Conservation (phyloP, 129 eudicot species). For the Glebionis coronaria region DNA sequence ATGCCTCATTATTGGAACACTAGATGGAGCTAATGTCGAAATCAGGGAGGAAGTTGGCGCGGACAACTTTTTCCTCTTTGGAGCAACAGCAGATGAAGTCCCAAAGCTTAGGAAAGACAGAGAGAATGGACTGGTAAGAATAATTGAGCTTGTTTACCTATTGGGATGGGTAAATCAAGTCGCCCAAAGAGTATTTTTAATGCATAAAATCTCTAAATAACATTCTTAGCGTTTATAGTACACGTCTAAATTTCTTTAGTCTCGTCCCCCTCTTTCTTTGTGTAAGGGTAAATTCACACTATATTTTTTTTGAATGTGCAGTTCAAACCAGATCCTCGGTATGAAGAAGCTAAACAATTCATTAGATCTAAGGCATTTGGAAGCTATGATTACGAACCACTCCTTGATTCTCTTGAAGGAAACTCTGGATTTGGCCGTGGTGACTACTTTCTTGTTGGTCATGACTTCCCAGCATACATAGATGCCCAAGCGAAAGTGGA, state of each 20-base stretch:
- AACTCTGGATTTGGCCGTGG: slow-evolving; percentile 96
- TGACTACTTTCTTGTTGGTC: slow-evolving; percentile 95
- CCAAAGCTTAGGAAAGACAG: slow-evolving; percentile 87
- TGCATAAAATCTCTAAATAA: neutral
- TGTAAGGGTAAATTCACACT: neutral
- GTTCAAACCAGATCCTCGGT: slow-evolving; percentile 97
- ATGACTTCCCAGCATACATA: slow-evolving; percentile 89
- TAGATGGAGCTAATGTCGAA: slow-evolving; percentile 99
- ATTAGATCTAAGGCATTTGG: slow-evolving; percentile 98
- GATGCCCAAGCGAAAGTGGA: slow-evolving; percentile 85
- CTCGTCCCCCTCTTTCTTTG: neutral
- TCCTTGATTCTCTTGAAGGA: slow-evolving; percentile 93
- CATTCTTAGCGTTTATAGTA: neutral
- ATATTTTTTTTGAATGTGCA: slow-evolving; percentile 31
- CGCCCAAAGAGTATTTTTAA: neutral
- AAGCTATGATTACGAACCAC: slow-evolving; percentile 93
- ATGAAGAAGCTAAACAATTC: slow-evolving; percentile 87
- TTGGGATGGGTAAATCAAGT: neutral
- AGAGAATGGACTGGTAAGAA: slow-evolving; percentile 79
- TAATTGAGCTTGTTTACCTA: neutral
- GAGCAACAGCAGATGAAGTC: slow-evolving; percentile 96
- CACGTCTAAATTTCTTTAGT: neutral
- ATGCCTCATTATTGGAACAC: slow-evolving; percentile 93
- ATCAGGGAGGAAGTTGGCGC: slow-evolving; percentile 95
- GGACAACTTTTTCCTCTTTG: slow-evolving; percentile 92